Conservation (phyloP, 805 yeast genomes). For the Spathaspora sp. region DNA sequence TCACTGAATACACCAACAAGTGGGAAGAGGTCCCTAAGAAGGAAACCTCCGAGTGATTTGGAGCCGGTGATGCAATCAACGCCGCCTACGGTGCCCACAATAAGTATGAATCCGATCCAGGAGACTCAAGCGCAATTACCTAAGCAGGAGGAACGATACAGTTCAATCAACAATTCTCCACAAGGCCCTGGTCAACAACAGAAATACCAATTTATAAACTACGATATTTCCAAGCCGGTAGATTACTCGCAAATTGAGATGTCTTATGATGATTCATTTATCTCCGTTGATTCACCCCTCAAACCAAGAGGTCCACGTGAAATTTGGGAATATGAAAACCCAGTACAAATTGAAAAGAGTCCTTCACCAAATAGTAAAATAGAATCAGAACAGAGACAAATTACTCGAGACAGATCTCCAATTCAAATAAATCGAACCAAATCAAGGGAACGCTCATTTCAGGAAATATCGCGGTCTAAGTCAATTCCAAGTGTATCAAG, state of each 20-base stretch:
- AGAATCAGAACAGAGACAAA: background rate
- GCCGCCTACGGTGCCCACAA: background rate
- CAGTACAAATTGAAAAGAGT: background rate
- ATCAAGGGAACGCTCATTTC: constrained; percentile 4
- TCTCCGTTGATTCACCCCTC: constrained; percentile 25
- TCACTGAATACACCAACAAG: background rate
- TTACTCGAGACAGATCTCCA: constrained; percentile 2
- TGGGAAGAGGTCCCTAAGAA: constrained; percentile 15
- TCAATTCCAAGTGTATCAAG: background rate
- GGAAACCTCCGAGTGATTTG: constrained; percentile 24
- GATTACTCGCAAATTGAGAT: constrained; percentile 5
- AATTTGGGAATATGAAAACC: constrained; percentile 28
- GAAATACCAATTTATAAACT: background rate
- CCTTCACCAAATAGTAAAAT: background rate
- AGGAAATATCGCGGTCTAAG: constrained; percentile 7
- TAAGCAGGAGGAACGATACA: no score
- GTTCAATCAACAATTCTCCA: background rate
- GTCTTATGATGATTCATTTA: constrained; percentile 19
- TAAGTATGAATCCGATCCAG: background rate
- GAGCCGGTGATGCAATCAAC: background rate
- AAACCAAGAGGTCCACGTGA: constrained; percentile 40
- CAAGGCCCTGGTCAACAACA: background rate
- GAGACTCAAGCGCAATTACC: background rate
- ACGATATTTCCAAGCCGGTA: background rate
- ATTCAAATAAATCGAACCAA: constrained; percentile 7